Percentiles rank a stretch among this genome's conserved stretches.
These are phyloP conservation scores for Fusarium dlaminii DNA, from an alignment of 2,329 filamentous ascomycete genomes.

Conservation along the genomic window DNA sequence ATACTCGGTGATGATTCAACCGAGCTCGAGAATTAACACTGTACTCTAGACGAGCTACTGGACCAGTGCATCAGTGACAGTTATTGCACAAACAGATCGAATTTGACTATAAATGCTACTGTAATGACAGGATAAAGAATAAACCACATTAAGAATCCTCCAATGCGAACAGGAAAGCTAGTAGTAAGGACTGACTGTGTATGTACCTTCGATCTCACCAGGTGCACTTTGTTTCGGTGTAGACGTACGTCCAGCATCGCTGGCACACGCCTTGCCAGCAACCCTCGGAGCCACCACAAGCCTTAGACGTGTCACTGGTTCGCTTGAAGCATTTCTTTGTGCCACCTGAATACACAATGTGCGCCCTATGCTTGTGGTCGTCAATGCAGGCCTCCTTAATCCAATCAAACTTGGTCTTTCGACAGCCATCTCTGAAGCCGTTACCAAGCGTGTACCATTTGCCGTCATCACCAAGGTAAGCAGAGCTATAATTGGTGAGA, in stretches of 20 bases:
- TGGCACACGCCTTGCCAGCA: background rate
- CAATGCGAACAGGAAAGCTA: background rate
- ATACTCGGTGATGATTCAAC: too few species aligned
- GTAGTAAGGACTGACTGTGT: rapidly evolving
- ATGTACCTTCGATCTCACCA: background rate
- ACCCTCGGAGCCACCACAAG: background rate
- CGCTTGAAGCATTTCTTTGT: background rate
- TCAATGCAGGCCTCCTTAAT: background rate
- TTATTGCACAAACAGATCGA: background rate
- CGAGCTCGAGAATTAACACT: background rate
- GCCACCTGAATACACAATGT: background rate
- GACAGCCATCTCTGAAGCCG: background rate
- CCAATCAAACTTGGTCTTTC: background rate
- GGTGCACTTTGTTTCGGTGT: background rate
- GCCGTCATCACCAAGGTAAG: rapidly evolving
- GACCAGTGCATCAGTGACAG: background rate
- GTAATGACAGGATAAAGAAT: background rate
- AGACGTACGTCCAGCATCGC: background rate
- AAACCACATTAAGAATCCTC: background rate
- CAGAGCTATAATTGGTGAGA: background rate
- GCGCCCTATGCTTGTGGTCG: rapidly evolving
- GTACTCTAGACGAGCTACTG: too few species aligned
- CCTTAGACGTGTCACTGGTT: rapidly evolving
- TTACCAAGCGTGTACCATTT: rapidly evolving
- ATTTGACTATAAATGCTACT: too few species aligned